Evolutionary conservation across 2,329 filamentous ascomycete genomes (phyloP).

Genomic region (Fusarium scirpi): DNA sequence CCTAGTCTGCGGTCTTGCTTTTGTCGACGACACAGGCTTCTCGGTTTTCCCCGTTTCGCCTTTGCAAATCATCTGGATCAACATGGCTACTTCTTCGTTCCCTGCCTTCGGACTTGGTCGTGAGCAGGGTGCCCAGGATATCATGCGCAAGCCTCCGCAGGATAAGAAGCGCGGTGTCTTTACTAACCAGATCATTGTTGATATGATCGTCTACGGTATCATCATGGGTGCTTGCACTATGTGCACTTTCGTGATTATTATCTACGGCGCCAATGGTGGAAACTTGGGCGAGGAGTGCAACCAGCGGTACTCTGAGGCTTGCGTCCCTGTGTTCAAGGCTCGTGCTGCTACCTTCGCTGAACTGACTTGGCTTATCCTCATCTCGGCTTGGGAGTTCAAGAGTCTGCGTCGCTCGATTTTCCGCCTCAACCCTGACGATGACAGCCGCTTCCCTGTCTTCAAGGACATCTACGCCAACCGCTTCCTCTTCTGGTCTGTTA

Average conservation of each 20-base stretch:
- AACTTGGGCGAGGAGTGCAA: conserved; percentile 73
- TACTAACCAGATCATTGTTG: conserved; percentile 79
- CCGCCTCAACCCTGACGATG: conserved; percentile 68
- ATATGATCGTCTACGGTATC: conserved; percentile 83
- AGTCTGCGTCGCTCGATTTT: conserved; percentile 79
- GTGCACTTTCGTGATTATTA: conserved; percentile 73
- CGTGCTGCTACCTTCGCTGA: conserved; percentile 79
- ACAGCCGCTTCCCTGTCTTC: conserved; percentile 65
- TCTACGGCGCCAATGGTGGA: conserved; percentile 67
- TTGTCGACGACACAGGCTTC: conserved; percentile 76
- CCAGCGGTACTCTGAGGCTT: conserved; percentile 65
- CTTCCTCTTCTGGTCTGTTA: conserved; percentile 77
- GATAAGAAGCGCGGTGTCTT: conserved; percentile 77
- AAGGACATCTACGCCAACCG: conserved; percentile 75
- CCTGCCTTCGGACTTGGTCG: conserved; percentile 90
- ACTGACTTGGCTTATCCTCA: conserved; percentile 78
- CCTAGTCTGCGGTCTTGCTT: conserved; percentile 82
- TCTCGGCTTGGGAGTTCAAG: conserved; percentile 84
- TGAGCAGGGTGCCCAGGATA: conserved; percentile 78
- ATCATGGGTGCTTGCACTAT: conserved; percentile 80
- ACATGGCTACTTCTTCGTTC: conserved; percentile 90
- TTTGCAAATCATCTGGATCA: conserved; percentile 92
- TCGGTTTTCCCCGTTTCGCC: conserved; percentile 90
- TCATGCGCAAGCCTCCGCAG: conserved; percentile 85
- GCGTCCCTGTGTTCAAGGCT: conserved; percentile 73